A percentile compares a stretch with the other conserved stretches of the same genome.
Conservation (phyloP, 129 eudicot species). For the Cynara cardunculus region DNA sequence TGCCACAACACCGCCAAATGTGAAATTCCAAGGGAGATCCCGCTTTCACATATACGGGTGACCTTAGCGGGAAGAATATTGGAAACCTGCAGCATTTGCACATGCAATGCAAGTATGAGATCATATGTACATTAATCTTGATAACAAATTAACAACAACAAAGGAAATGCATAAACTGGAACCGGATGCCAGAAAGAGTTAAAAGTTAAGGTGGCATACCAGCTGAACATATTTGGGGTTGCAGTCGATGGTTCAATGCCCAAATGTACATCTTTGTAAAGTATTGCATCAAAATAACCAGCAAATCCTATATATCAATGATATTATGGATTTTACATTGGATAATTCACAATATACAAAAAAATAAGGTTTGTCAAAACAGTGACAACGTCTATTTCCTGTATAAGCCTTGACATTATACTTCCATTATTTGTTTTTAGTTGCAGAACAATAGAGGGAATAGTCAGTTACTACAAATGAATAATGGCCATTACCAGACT, state of each 20-base stretch:
- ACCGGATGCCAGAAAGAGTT: not conserved
- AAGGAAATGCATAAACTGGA: not conserved
- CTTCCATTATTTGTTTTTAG: not conserved
- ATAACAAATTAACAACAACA: not conserved
- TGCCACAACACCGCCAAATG: slow-evolving; percentile 93
- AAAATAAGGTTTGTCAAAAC: not conserved
- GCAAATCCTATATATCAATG: slow-evolving; percentile 66
- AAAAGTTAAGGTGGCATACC: slow-evolving; percentile 38
- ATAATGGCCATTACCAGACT: not conserved
- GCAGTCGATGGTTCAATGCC: slow-evolving; percentile 96
- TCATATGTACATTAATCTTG: not conserved
- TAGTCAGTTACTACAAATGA: not conserved
- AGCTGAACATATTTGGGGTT: slow-evolving; percentile 98
- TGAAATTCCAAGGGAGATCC: slow-evolving; percentile 70
- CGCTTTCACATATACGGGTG: slow-evolving; percentile 57
- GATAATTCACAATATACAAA: not conserved
- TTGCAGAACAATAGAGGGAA: not conserved
- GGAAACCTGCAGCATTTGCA: slow-evolving; percentile 68
- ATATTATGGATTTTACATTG: not conserved
- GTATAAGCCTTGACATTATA: not conserved
- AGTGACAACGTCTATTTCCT: not conserved
- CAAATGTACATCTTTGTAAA: slow-evolving; percentile 94
- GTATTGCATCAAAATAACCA: slow-evolving; percentile 93
- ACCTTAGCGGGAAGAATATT: slow-evolving; percentile 79
- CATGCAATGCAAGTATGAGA: not conserved